These are phyloP conservation scores for Trypanosoma rangeli DNA, from an alignment of 208 protist genomes.

Conservation along the genomic window DNA sequence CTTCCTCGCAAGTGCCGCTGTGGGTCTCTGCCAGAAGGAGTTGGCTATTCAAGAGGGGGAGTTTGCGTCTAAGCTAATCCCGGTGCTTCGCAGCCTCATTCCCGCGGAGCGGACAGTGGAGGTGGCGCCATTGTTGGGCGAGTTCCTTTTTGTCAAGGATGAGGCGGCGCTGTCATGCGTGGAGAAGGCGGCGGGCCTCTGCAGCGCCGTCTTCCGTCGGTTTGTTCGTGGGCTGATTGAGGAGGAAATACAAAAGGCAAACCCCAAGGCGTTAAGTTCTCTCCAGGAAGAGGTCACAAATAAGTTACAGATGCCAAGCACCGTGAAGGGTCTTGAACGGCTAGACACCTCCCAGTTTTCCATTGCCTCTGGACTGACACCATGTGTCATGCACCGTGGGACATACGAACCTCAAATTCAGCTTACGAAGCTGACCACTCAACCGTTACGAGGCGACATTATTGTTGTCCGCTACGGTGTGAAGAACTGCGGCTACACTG, in stretches of 20 bases:
- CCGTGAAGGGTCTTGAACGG: constrained; percentile 69
- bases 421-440: constrained; percentile 38
- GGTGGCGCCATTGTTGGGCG: constrained; percentile 63
- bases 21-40: constrained; percentile 71
- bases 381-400: constrained; percentile 73
- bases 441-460: constrained; percentile 59
- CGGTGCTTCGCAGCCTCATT: constrained; percentile 29
- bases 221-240: constrained; percentile 63
- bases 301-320: constrained; percentile 68
- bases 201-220: constrained; percentile 74
- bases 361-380: constrained; percentile 61
- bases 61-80: constrained; percentile 49
- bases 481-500: constrained; percentile 76
- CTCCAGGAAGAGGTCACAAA: constrained; percentile 66
- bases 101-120: constrained; percentile 42
- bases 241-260: constrained; percentile 41
- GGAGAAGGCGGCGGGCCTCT: constrained; percentile 76
- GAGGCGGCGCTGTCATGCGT: constrained; percentile 56
- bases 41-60: constrained; percentile 72
- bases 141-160: constrained; percentile 87
- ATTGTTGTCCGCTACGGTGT: constrained; percentile 78
- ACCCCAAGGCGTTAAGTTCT: constrained; percentile 57
- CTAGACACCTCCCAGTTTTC: constrained; percentile 64
- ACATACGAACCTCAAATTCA: constrained; percentile 70
- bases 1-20: constrained; percentile 31